A percentile compares a stretch with the other conserved stretches of the same genome.
These are phyloP conservation scores for Saturnispora silvae DNA, from an alignment of 805 yeast species.

Conservation along the genomic window DNA sequence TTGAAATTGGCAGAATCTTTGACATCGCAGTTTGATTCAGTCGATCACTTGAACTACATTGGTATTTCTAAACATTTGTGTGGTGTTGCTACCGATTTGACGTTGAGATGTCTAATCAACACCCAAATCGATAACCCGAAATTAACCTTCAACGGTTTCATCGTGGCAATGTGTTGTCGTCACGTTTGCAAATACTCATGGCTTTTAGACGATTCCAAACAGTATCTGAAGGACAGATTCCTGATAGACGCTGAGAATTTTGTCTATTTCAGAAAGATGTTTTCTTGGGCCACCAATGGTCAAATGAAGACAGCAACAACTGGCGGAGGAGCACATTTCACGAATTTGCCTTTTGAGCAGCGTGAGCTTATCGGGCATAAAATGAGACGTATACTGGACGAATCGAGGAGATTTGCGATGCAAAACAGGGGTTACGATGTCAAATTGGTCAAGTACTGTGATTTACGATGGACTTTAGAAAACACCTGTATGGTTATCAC, in stretches of 20 bases:
- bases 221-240: conserved; percentile 27
- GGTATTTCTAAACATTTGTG: conserved; percentile 84
- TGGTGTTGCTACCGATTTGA: conserved; percentile 88
- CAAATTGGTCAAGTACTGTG: conserved; percentile 49
- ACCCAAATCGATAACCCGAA: conserved; percentile 13
- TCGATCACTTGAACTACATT: conserved; percentile 23
- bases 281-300: conserved; percentile 88
- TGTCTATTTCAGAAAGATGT: conserved; percentile 43
- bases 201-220: conserved; percentile 38
- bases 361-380: conserved; percentile 52
- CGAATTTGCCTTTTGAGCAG: conserved; percentile 35
- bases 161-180: conserved; percentile 90
- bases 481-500: conserved; percentile 31
- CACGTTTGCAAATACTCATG: conserved; percentile 64
- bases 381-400: conserved; percentile 68
- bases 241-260: conserved; percentile 25
- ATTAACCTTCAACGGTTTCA: conserved; percentile 36
- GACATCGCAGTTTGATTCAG: conserved; percentile 15
- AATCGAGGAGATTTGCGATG: conserved; percentile 50
- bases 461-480: conserved; percentile 51
- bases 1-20: conserved; percentile 40
- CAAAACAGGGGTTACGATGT: conserved; percentile 30
- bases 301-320: conserved; percentile 29
- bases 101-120: conserved; percentile 49
- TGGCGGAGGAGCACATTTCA: conserved; percentile 34